A percentile compares a stretch with the other conserved stretches of the same genome.
phyloP scores from a whole-genome alignment of 495 filamentous ascomycete species.

The Amphirosellinia nigrospora region DNA sequence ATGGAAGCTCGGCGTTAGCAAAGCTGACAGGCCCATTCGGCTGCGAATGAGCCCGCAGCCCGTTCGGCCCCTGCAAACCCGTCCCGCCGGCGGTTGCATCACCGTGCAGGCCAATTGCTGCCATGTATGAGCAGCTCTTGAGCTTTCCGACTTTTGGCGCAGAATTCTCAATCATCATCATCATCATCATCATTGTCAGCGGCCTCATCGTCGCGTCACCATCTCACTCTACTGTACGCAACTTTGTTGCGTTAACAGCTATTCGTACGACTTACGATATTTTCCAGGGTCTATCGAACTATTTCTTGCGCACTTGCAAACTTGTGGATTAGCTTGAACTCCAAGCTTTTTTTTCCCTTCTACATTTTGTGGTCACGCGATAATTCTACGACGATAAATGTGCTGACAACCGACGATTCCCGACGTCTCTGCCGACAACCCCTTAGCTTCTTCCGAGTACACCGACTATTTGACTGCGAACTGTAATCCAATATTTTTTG shows the following conservation, averaged over 20 bases:
- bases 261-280: not conserved
- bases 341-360: slow-evolving; percentile 3
- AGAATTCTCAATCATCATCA: slow-evolving; percentile 26
- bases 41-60: slow-evolving; percentile 3
- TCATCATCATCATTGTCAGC: slow-evolving; percentile 31
- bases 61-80: slow-evolving; percentile 8
- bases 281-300: not conserved
- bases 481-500: not conserved
- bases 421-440: not conserved
- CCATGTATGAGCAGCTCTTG: too few relatives aligned
- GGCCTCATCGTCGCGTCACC: slow-evolving; percentile 34
- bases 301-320: not conserved
- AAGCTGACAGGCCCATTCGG: not conserved
- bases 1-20: slow-evolving; percentile 16
- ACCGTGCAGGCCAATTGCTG: slow-evolving; percentile 30
- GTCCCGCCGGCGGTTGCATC: slow-evolving; percentile 33
- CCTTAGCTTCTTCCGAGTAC: not conserved
- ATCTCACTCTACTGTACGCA: not conserved
- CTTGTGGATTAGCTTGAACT: not conserved
- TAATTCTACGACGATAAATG: not conserved
- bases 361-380: not conserved
- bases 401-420: not conserved
- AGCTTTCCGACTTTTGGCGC: slow-evolving; percentile 23
- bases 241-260: not conserved
- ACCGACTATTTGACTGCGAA: not conserved